Base-by-base conservation (phyloP, 106 monocot species). In the Narthecium ossifragum region DNA sequence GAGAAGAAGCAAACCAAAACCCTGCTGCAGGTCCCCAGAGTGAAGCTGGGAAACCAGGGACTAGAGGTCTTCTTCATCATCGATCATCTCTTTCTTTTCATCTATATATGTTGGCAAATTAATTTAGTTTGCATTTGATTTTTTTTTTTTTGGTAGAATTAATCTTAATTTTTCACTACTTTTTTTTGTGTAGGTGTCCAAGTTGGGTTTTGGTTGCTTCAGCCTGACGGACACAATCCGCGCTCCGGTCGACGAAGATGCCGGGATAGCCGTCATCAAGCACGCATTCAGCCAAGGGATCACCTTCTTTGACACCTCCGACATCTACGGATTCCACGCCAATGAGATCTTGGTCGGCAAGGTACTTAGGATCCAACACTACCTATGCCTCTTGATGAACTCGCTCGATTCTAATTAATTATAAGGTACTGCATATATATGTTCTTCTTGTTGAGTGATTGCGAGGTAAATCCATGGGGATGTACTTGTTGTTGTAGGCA, bases 301-400 rank as follows among this genome's bases (percentile, higher is more conserved):
- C 68, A 91, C 90, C 28, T 91, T 91, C 71, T 91, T 91, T 51
- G 90, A 91, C 61, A 86, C 85, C 20, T 64, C 85, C 8, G 69
- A 83, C 21, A 43, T 58, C 26, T 92, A 90, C 29, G 90, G 85
- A 13, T 78, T 75, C 1, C 64, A 67, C 28, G 70, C 81, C 20
- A 75, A 75, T 26, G 74, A 75, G 41, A 68, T 62, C 38, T 67
- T 75, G 29, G 27, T 75, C 15, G 74, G 74, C 25, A 81, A 81
- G 66, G 75, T 68, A 48, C 12, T 13, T 32, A 20, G 23, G 26
- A 48, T 26, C 34, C 3, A 6, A 17, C n/a, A 39, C 11, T 0
- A 23, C 4, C 22, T 29, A 29, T 28, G n/a, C 40, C 8, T 36
- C 7, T 38, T 1, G 23, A 43, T 45, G 24, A 2, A 12, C 1